phyloP scores from a whole-genome alignment of 2,329 filamentous ascomycete genomes.

The Rhynchosporium graminicola region DNA sequence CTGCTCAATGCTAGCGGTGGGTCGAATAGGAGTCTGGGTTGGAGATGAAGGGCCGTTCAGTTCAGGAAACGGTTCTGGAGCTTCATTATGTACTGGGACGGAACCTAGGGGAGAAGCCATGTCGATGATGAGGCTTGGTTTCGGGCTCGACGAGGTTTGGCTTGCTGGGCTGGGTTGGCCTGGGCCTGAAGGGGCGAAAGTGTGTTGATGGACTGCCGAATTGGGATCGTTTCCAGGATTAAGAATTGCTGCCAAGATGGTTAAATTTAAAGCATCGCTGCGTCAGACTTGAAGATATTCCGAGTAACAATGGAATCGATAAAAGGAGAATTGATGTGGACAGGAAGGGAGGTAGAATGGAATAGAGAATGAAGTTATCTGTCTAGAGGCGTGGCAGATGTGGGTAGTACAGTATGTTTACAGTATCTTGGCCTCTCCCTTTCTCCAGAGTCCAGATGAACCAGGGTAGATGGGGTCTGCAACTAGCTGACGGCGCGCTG shows the following conservation, averaged over 20 bases:
- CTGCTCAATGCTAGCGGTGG: constrained; percentile 20
- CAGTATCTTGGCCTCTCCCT: background rate
- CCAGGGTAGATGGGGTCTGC: background rate
- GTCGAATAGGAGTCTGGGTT: constrained; percentile 19
- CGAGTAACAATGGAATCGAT: background rate
- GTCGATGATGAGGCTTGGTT: constrained; percentile 1
- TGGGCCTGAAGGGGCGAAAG: constrained; percentile 8
- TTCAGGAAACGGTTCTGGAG: constrained; percentile 27
- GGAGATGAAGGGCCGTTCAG: constrained; percentile 23
- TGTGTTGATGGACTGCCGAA: background rate
- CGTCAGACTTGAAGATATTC: constrained; percentile 11
- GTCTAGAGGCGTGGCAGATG: constrained; percentile 7
- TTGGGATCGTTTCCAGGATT: constrained; percentile 3
- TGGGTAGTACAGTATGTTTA: constrained; percentile 5
- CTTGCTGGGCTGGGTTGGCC: background rate
- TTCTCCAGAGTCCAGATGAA: background rate
- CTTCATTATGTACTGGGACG: constrained; percentile 20
- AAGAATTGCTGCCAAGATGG: constrained; percentile 11
- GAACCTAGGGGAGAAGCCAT: constrained; percentile 16
- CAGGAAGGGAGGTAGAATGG: background rate
- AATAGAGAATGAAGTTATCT: constrained; percentile 1
- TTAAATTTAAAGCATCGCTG: constrained; percentile 15
- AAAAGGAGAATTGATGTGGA: background rate
- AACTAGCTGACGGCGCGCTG: background rate
- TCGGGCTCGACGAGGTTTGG: constrained; percentile 5